phyloP scores from a whole-genome alignment of 2,329 filamentous ascomycete species.

The Colletotrichum limetticola region DNA sequence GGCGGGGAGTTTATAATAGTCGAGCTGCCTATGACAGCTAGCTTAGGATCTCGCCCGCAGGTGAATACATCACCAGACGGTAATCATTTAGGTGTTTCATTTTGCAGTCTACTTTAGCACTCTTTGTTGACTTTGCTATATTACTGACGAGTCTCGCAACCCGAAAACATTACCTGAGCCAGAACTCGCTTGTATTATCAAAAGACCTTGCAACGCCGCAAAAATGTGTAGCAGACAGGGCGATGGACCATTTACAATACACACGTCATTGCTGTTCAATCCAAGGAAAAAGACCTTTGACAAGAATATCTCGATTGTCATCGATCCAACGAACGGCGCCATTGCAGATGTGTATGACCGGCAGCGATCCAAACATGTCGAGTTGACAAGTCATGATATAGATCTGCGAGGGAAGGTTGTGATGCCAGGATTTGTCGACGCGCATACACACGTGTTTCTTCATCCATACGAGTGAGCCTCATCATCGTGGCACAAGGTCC shows the following conservation, averaged over 20 bases:
- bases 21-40: conserved; percentile 7
- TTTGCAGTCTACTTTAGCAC: neutral
- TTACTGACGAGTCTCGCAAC: neutral
- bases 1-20: neutral
- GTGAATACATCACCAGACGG: neutral
- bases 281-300: conserved; percentile 53
- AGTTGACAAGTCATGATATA: conserved; percentile 51
- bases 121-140: neutral
- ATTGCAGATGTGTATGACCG: conserved; percentile 48
- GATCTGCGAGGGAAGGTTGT: conserved; percentile 64
- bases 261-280: conserved; percentile 60
- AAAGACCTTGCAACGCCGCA: neutral
- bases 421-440: conserved; percentile 64
- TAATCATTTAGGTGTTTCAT: neutral
- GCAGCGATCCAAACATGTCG: conserved; percentile 40
- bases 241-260: conserved; percentile 44
- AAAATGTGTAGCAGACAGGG: neutral
- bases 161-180: neutral
- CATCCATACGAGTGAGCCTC: conserved; percentile 55
- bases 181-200: neutral
- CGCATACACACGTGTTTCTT: conserved; percentile 67
- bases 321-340: conserved; percentile 51
- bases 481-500: no score
- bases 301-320: conserved; percentile 53
- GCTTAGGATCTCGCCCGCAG: neutral